Percentiles rank a stretch among this genome's conserved stretches.
These are phyloP conservation scores for Pythium vanterpoolii DNA, from an alignment of 352 stramenopile species.

Conservation along the genomic window DNA sequence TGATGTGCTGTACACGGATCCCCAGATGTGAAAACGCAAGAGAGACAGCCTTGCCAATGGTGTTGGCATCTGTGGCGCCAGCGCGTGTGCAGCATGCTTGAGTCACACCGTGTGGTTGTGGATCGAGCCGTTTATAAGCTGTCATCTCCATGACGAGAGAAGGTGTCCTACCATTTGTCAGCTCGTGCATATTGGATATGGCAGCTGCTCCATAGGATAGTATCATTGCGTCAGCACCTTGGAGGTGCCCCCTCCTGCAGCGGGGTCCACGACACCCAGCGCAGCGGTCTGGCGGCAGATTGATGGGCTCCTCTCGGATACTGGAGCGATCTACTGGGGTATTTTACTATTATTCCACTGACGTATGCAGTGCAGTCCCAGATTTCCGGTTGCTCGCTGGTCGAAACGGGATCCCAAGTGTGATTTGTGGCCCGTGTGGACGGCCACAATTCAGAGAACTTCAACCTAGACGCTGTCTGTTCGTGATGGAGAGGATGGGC, in stretches of 20 bases:
- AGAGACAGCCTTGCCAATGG: not conserved
- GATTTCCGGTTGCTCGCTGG: not conserved
- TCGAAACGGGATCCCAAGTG: not conserved
- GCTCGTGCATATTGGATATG: not conserved
- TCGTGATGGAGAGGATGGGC: not conserved
- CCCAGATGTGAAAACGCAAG: not conserved
- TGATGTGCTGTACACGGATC: conserved; percentile 6
- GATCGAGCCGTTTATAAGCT: not conserved
- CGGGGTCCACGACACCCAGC: too few species aligned
- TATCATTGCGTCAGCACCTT: too few species aligned
- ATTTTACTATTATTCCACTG: conserved; percentile 5
- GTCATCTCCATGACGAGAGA: not conserved
- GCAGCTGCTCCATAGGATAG: too few species aligned
- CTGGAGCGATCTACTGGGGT: too few species aligned
- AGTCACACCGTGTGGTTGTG: not conserved
- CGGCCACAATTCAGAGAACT: not conserved
- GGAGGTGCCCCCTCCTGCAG: too few species aligned
- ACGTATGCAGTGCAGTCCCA: conserved; percentile 2
- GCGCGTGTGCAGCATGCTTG: not conserved
- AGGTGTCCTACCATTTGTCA: not conserved
- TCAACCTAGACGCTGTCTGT: conserved; percentile 7
- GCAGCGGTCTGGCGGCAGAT: too few species aligned
- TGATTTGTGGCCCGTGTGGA: not conserved
- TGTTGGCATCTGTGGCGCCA: not conserved
- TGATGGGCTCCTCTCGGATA: too few species aligned